phyloP scores from a whole-genome alignment of 2,329 filamentous ascomycete species.

The Fusarium setosum region DNA sequence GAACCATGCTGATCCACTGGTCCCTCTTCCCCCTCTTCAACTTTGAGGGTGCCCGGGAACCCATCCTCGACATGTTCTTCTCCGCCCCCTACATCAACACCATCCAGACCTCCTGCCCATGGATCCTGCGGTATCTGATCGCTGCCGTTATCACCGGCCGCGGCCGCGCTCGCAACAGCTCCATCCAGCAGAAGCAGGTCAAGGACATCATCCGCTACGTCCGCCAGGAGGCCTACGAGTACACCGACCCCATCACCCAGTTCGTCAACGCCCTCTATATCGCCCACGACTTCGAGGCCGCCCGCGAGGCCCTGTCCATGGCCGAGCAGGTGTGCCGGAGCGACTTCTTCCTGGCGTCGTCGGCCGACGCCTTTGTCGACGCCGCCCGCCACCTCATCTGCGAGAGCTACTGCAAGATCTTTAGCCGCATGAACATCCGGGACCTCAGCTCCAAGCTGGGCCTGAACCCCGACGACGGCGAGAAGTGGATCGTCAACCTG shows the following conservation, averaged over 20 bases:
- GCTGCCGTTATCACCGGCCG: slow-evolving; percentile 96
- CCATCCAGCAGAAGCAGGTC: slow-evolving; percentile 95
- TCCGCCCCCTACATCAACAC: slow-evolving; percentile 98
- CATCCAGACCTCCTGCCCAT: slow-evolving; percentile 97
- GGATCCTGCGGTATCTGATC: slow-evolving; percentile 93
- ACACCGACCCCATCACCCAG: slow-evolving; percentile 93
- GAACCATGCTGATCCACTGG: slow-evolving; percentile 98
- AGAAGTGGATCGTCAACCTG: slow-evolving; percentile 99
- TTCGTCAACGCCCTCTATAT: slow-evolving; percentile 97
- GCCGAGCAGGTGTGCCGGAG: slow-evolving; percentile 91
- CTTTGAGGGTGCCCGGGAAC: slow-evolving; percentile 90
- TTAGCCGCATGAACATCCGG: slow-evolving; percentile 97
- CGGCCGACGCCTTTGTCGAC: slow-evolving; percentile 91
- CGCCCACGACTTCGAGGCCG: slow-evolving; percentile 89
- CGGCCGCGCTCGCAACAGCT: slow-evolving; percentile 81
- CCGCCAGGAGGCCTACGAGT: slow-evolving; percentile 97
- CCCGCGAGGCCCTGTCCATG: slow-evolving; percentile 84
- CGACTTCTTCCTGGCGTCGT: slow-evolving; percentile 94
- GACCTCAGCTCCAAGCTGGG: slow-evolving; percentile 93
- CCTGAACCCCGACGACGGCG: slow-evolving; percentile 91
- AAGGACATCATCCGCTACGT: slow-evolving; percentile 98
- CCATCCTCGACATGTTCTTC: slow-evolving; percentile 96
- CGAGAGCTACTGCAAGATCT: slow-evolving; percentile 99
- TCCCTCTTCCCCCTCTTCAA: slow-evolving; percentile 99
- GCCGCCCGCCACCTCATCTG: slow-evolving; percentile 96